These are phyloP conservation scores for Aspergillus sp. DNA, from an alignment of 2,329 filamentous ascomycete genomes.

Conservation along the genomic window DNA sequence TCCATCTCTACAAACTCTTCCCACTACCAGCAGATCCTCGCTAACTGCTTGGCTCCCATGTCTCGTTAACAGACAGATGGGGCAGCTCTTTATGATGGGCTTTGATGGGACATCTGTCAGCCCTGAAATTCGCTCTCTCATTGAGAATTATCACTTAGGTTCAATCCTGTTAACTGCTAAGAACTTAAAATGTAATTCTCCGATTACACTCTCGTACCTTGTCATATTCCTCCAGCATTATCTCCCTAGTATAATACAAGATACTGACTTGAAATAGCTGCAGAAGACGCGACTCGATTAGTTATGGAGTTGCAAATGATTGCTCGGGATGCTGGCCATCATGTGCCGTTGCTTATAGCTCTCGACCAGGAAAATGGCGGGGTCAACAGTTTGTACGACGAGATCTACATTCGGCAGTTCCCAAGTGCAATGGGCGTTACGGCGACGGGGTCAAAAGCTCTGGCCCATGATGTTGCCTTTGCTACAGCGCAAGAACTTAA, in stretches of 20 bases:
- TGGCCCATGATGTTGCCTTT: conserved; percentile 87
- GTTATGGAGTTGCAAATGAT: conserved; percentile 92
- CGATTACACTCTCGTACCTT: background rate
- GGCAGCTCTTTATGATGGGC: conserved; percentile 66
- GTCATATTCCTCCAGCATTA: background rate
- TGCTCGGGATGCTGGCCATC: conserved; percentile 85
- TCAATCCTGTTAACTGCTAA: conserved; percentile 71
- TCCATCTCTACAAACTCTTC: background rate
- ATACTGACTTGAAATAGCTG: conserved; percentile 60
- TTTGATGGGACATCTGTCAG: conserved; percentile 66
- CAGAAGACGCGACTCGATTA: conserved; percentile 81
- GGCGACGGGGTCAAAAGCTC: conserved; percentile 80
- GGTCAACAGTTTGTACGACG: conserved; percentile 94
- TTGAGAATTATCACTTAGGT: conserved; percentile 73
- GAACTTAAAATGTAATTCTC: conserved; percentile 60
- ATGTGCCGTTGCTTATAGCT: conserved; percentile 83
- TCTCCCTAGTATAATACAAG: background rate
- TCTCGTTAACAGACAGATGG: conserved; percentile 63
- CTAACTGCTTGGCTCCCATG: conserved; percentile 59
- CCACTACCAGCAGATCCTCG: conserved; percentile 18
- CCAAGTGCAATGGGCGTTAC: conserved; percentile 96
- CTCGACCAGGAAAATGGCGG: conserved; percentile 98
- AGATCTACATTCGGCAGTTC: conserved; percentile 93
- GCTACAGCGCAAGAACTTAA: conserved; percentile 90
- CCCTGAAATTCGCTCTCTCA: conserved; percentile 62